These are phyloP conservation scores for Phycomyces blakesleeanus DNA, from an alignment of 192 early-diverging fungal genomes.

Conservation along the genomic window DNA sequence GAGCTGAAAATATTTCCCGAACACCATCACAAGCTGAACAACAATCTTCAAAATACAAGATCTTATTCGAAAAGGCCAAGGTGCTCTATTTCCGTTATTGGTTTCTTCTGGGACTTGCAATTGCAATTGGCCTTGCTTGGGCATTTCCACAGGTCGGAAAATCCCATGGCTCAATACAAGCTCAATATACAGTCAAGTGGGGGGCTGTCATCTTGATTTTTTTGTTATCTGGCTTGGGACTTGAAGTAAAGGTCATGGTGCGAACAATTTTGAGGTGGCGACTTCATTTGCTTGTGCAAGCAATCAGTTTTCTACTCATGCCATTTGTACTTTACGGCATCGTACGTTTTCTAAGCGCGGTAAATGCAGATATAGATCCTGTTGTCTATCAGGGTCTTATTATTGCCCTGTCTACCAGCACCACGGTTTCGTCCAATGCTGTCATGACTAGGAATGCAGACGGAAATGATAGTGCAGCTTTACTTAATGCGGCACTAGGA, in stretches of 20 bases:
- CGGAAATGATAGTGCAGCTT: conserved; percentile 56
- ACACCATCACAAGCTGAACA: too few relatives aligned
- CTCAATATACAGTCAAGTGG: conserved; percentile 63
- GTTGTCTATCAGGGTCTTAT: conserved; percentile 54
- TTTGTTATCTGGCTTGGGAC: conserved; percentile 56
- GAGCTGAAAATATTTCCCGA: too few relatives aligned
- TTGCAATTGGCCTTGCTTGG: conserved; percentile 59
- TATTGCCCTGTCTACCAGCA: conserved; percentile 56
- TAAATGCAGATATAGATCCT: conserved; percentile 40
- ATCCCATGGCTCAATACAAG: conserved; percentile 38
- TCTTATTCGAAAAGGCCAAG: conserved; percentile 29
- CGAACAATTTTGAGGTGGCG: conserved; percentile 46
- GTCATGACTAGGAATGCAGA: conserved; percentile 65
- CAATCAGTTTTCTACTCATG: conserved; percentile 48
- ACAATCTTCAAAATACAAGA: too few relatives aligned
- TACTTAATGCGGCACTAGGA: conserved; percentile 62
- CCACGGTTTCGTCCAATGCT: conserved; percentile 67
- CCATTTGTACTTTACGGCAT: conserved; percentile 56
- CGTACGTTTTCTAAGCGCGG: conserved; percentile 35
- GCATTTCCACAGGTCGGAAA: conserved; percentile 56
- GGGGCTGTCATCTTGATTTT: conserved; percentile 58
- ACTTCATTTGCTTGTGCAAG: conserved; percentile 54
- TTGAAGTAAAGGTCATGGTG: conserved; percentile 56
- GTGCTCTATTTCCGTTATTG: conserved; percentile 49
- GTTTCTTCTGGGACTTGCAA: conserved; percentile 57